A percentile compares a stretch with the other conserved stretches of the same genome.
Conservation (phyloP, 768 basidiomycete genomes). For the Suillus decipiens region DNA sequence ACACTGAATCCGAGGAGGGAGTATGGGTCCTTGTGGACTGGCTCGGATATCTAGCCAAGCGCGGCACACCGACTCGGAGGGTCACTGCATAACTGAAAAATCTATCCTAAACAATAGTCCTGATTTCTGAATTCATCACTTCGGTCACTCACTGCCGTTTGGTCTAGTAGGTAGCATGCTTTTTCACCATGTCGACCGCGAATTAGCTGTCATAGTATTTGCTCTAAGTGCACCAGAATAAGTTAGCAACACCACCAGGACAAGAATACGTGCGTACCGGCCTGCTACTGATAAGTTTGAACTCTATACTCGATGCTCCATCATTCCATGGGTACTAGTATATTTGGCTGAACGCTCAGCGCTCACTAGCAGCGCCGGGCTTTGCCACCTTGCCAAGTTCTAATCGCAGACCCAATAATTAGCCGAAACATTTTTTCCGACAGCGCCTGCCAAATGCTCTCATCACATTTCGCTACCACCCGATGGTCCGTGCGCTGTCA, state of each 20-base stretch:
- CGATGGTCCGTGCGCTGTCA: constrained; percentile 17
- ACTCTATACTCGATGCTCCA: neutral
- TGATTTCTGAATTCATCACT: neutral
- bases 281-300: neutral
- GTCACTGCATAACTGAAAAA: neutral
- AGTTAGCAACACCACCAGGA: neutral
- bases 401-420: neutral
- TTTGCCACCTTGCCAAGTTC: neutral
- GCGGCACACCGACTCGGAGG: too few species aligned
- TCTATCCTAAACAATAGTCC: neutral
- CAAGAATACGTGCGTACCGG: neutral
- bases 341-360: neutral
- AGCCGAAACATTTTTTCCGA: neutral
- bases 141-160: neutral
- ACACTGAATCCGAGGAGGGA: neutral
- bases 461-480: neutral
- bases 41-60: neutral
- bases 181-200: neutral
- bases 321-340: neutral
- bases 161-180: neutral
- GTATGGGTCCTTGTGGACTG: neutral
- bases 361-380: too few species aligned
- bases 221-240: neutral
- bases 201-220: neutral
- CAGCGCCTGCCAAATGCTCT: neutral